A percentile compares a stretch with the other conserved stretches of the same genome.
Evolutionary conservation across 495 filamentous ascomycete species (phyloP).

Genomic region (Penicillium paradoxum): DNA sequence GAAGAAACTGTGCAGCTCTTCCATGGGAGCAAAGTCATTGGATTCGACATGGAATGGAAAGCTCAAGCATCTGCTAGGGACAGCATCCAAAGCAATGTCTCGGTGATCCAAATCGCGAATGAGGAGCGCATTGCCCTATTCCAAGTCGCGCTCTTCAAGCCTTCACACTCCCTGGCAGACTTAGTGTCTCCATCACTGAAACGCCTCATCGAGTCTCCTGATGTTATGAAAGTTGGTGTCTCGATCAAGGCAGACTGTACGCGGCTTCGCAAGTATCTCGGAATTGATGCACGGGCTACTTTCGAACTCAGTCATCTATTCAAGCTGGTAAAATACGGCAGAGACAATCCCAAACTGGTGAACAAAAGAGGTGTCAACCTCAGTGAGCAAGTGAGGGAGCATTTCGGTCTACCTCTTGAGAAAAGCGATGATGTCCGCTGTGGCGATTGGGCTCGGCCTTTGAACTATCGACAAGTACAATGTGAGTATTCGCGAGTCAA

Average conservation of each 20-base stretch:
- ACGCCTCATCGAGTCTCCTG: conserved; percentile 62
- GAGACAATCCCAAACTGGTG: conserved; percentile 47
- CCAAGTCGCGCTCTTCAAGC: conserved; percentile 62
- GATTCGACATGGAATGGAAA: conserved; percentile 86
- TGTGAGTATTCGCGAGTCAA: conserved; percentile 47
- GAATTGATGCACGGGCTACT: conserved; percentile 56
- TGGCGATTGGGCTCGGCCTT: conserved; percentile 62
- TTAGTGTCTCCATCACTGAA: conserved; percentile 67
- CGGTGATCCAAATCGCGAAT: conserved; percentile 75
- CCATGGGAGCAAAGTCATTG: conserved; percentile 61
- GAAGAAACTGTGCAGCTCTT: conserved; percentile 67
- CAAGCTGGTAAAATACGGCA: conserved; percentile 63
- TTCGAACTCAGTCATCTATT: conserved; percentile 80
- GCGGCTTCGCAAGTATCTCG: conserved; percentile 60
- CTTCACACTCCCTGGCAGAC: conserved; percentile 37
- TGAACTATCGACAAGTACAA: conserved; percentile 62
- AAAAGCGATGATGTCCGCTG: conserved; percentile 65
- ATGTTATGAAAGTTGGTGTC: conserved; percentile 75
- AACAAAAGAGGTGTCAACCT: conserved; percentile 64
- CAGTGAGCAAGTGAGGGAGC: conserved; percentile 61
- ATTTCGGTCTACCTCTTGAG: conserved; percentile 68
- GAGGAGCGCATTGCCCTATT: conserved; percentile 75
- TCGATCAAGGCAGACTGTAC: conserved; percentile 67
- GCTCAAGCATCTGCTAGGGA: conserved; percentile 38
- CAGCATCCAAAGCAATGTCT: conserved; percentile 60